Evolutionary conservation across 108 stramenopile species (phyloP), one percentile per base, ranked within the genome.

Genomic region (Cylindrotheca fusiformis): DNA sequence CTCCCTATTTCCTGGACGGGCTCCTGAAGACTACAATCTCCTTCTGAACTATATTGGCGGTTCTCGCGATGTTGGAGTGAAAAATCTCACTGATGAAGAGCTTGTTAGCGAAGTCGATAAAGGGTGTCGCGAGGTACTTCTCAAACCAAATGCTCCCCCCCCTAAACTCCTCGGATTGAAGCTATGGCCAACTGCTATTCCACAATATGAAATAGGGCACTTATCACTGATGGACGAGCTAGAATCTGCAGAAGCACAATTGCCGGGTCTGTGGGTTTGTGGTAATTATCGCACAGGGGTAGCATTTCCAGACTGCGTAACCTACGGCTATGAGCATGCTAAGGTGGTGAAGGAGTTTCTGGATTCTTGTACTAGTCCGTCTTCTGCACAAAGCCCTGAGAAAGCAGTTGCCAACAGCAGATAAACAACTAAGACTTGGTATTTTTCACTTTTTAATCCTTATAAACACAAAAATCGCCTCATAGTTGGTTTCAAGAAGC

Each of bases 41-140:
- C 75, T 98, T 5, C 76, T 96, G 58, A 96, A 81, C 69, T 97
- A 95, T 78, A 97, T 98, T 74, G 97, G 97, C 32, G 97, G 97
- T 21, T 85, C 95, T 23, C 85, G 91, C 18, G 96, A 98, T 81
- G 52, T 72, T n/a, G 91, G 81, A 55, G 80, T 98, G 54, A 83
- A 78, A 10, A 74, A 92, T 46, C 67, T 98, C 66, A 51, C 80
- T 1, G 86, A 88, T 4, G 88, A 95, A 20, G 94, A 94, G 46
- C 88, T 98, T 52, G 80, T 96, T 54, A 62, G 65, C 21, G 82
- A 90, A 63, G 96, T 97, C 20, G 93, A 98, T 62, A 71, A 74
- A 55, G 97, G 90, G 65, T 82, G 83, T 62, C 77, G 92, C 10
- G 70, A 83, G 52, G 82, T 96, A 2, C 68, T 98, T 19, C 74